Conservation (phyloP, 2,329 filamentous ascomycete genomes). For the Seiridium cupressi region DNA sequence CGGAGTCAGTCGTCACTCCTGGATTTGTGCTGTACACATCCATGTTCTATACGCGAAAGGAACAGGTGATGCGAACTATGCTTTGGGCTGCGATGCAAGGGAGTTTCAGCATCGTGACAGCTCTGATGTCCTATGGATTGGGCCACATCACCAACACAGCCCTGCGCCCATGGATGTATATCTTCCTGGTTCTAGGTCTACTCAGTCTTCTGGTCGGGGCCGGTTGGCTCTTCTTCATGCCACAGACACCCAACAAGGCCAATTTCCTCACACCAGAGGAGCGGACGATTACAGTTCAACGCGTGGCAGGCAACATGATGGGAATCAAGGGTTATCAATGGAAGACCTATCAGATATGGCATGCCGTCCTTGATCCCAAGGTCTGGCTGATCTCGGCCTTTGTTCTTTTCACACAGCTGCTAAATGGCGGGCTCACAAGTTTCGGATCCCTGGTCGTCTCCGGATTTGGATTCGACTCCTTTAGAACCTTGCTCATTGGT, state of each 20-base stretch:
- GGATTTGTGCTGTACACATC: slow-evolving; percentile 15
- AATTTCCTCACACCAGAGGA: slow-evolving; percentile 20
- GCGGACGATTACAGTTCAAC: slow-evolving; percentile 22
- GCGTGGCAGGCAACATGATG: slow-evolving; percentile 17
- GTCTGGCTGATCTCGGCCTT: slow-evolving; percentile 57
- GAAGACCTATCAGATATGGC: slow-evolving; percentile 44
- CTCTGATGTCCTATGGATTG: slow-evolving; percentile 20
- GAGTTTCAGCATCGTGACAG: slow-evolving; percentile 18
- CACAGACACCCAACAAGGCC: slow-evolving; percentile 24
- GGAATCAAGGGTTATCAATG: slow-evolving; percentile 34
- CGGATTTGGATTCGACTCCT: slow-evolving; percentile 20
- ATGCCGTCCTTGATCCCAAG: slow-evolving; percentile 49
- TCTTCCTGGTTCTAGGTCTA: slow-evolving; percentile 27
- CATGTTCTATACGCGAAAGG: slow-evolving; percentile 25
- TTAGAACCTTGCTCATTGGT: slow-evolving; percentile 18
- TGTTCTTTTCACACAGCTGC: slow-evolving; percentile 53
- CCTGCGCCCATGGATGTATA: slow-evolving; percentile 28
- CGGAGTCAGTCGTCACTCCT: slow-evolving; percentile 12
- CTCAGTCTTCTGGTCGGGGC: slow-evolving; percentile 22
- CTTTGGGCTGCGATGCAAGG: slow-evolving; percentile 17
- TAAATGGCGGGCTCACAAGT: slow-evolving; percentile 44
- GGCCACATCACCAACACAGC: slow-evolving; percentile 25
- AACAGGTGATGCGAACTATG: slow-evolving; percentile 14
- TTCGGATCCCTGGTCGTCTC: slow-evolving; percentile 20
- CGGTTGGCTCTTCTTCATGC: slow-evolving; percentile 23